phyloP scores from a whole-genome alignment of 1,139 yeast species.

The Pichia terricola region DNA sequence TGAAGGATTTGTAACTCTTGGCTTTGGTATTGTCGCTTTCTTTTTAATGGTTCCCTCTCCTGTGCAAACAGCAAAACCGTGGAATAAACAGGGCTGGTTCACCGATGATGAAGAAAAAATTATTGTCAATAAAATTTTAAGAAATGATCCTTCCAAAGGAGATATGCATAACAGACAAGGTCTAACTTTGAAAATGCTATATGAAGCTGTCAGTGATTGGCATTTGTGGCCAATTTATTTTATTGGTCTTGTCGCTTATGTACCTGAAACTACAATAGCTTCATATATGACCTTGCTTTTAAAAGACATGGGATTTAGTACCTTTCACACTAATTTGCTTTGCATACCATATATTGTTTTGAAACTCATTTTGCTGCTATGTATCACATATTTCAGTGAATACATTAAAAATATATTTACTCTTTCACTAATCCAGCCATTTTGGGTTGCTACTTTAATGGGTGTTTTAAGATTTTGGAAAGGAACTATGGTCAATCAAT shows the following conservation, averaged over 20 bases:
- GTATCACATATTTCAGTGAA: constrained; percentile 33
- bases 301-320: constrained; percentile 43
- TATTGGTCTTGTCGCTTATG: constrained; percentile 39
- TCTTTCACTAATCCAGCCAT: constrained; percentile 29
- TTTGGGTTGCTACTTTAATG: constrained; percentile 32
- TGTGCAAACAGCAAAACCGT: constrained; percentile 40
- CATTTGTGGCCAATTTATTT: constrained; percentile 53
- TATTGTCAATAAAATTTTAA: constrained; percentile 48
- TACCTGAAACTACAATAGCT: constrained; percentile 33
- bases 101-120: constrained; percentile 53
- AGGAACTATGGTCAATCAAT: constrained; percentile 35
- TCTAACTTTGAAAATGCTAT: constrained; percentile 30
- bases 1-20: constrained; percentile 51
- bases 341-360: constrained; percentile 40
- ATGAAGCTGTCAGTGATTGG: constrained; percentile 36
- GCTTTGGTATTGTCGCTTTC: constrained; percentile 42
- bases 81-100: constrained; percentile 49
- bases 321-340: constrained; percentile 45
- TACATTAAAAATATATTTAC: constrained; percentile 30
- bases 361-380: constrained; percentile 30
- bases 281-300: constrained; percentile 46
- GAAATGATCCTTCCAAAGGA: constrained; percentile 65
- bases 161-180: constrained; percentile 60
- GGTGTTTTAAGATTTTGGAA: constrained; percentile 41
- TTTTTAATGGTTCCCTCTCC: constrained; percentile 55